Base-by-base conservation (phyloP, 2,329 filamentous ascomycete species). In the Stachybotrys chlorohalonatus region DNA sequence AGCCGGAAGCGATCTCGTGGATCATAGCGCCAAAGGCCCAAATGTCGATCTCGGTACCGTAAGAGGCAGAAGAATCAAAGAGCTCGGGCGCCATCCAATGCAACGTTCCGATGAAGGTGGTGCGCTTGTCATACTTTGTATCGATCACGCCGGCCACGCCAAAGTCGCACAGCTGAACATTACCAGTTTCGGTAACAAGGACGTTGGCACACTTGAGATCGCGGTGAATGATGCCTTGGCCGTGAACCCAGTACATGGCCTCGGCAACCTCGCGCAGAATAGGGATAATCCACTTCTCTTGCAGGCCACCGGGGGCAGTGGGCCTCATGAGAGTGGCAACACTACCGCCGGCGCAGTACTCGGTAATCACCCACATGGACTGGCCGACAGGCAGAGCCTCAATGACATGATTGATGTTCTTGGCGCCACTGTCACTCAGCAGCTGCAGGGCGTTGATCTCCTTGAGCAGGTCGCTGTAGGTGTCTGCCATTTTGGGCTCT, bases 61-160 rank as follows among this genome's bases (percentile, higher is more conserved):
- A 88, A 6, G 83, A 82, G 9, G 80, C 76, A 5, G 80, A 75
- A 45, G 80, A 76, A 55, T 86, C 82, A 61, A 88, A 85, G 11
- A 93, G 76, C 63, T 94, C 90, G 0, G 87, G 88, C 0, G 90
- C 87, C 89, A 94, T 92, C 87, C 89, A 94, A 68, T 92, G 85
- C 3, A 86, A 86, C 0, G 90, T 94, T 24, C 89, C 89, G 54
- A 93, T 87, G 51, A 93, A 86, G 1, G 89, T 93, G 5, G 86
- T 86, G 53, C 89, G 78, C 70, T 94, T 94, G 62, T 88, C 85
- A 54, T 85, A 79, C 60, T 88, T 86, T 47, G 79, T 86, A 66
- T 92, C 87, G 55, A 92, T 81, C 50, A 90, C 82, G 49, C 87
- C 88, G 32, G 89, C 87, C 51, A 94, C 88, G 59, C 90, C 89